Conservation (phyloP, 345 rosid species). For the Hibiscus syriacus region DNA sequence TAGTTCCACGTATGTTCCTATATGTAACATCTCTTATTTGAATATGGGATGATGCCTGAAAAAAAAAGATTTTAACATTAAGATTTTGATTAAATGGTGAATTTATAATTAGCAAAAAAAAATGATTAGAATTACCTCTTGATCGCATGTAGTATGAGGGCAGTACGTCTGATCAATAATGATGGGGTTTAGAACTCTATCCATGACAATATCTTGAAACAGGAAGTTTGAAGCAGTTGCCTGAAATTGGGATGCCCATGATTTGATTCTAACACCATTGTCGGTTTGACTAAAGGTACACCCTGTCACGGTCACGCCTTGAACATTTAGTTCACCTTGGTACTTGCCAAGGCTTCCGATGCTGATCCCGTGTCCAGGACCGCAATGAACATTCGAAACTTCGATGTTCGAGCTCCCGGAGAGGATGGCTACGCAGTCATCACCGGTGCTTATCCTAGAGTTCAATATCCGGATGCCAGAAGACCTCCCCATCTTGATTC, state of each 20-base stretch:
- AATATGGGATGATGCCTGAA: slow-evolving; percentile 20
- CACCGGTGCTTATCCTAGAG: slow-evolving; percentile 21
- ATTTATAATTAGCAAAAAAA: too few species aligned
- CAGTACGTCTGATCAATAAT: slow-evolving; percentile 37
- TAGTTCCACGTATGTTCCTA: slow-evolving; percentile 26
- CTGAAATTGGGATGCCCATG: slow-evolving; percentile 24
- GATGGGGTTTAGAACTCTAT: slow-evolving; percentile 35
- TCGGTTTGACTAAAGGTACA: slow-evolving; percentile 11
- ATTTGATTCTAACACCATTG: slow-evolving; percentile 39
- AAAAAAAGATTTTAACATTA: background rate
- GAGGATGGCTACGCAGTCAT: slow-evolving; percentile 37
- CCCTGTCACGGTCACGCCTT: slow-evolving; percentile 8
- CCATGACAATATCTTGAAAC: slow-evolving; percentile 30
- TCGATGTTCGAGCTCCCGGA: slow-evolving; percentile 30
- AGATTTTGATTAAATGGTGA: too few species aligned
- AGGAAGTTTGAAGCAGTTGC: slow-evolving; percentile 19
- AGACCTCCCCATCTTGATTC: slow-evolving; percentile 35
- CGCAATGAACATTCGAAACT: slow-evolving; percentile 26
- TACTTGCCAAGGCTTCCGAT: slow-evolving; percentile 37
- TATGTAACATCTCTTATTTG: slow-evolving; percentile 22
- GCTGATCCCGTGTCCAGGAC: slow-evolving; percentile 50
- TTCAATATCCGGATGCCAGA: background rate
- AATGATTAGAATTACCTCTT: background rate
- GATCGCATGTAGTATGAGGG: slow-evolving; percentile 16
- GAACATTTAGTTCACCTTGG: slow-evolving; percentile 23